These are phyloP conservation scores for Tubosaeta sp. DNA, from an alignment of 768 basidiomycete genomes.

Conservation along the genomic window DNA sequence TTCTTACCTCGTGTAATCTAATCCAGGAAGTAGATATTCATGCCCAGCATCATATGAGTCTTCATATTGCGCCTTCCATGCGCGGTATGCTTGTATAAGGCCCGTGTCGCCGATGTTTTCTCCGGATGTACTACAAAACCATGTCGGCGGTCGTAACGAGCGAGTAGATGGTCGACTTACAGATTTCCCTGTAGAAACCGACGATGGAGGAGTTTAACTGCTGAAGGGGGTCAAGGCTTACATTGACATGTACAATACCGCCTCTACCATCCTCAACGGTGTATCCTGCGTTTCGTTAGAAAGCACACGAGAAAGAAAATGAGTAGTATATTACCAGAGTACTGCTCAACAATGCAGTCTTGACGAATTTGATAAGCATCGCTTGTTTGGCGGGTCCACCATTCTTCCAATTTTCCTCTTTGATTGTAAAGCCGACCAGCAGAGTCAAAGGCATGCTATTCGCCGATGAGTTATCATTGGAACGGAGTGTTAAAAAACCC, in stretches of 20 bases:
- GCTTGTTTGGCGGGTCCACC: constrained; percentile 91
- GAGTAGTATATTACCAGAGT: constrained; percentile 55
- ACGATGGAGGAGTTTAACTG: not conserved
- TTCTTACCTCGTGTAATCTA: constrained; percentile 64
- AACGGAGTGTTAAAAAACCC: constrained; percentile 16
- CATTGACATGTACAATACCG: constrained; percentile 79
- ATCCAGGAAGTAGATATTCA: constrained; percentile 78
- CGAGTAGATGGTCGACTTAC: constrained; percentile 36
- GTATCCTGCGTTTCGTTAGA: constrained; percentile 48
- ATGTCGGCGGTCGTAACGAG: constrained; percentile 6
- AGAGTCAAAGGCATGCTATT: constrained; percentile 86
- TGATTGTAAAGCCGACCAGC: constrained; percentile 89
- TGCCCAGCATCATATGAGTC: constrained; percentile 52
- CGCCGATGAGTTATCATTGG: not conserved
- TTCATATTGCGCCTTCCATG: constrained; percentile 80
- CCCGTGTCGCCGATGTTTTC: constrained; percentile 90
- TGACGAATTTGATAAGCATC: constrained; percentile 78
- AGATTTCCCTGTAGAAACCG: constrained; percentile 57
- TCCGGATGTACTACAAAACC: constrained; percentile 65
- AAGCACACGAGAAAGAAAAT: not conserved
- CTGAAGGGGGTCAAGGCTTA: constrained; percentile 30
- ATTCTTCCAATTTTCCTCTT: constrained; percentile 79
- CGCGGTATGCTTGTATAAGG: constrained; percentile 80
- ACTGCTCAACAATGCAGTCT: constrained; percentile 89
- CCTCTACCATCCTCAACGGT: constrained; percentile 84